These are phyloP conservation scores for Phoenix dactylifera DNA, from an alignment of 176 grass and related monocot species.

Conservation along the genomic window DNA sequence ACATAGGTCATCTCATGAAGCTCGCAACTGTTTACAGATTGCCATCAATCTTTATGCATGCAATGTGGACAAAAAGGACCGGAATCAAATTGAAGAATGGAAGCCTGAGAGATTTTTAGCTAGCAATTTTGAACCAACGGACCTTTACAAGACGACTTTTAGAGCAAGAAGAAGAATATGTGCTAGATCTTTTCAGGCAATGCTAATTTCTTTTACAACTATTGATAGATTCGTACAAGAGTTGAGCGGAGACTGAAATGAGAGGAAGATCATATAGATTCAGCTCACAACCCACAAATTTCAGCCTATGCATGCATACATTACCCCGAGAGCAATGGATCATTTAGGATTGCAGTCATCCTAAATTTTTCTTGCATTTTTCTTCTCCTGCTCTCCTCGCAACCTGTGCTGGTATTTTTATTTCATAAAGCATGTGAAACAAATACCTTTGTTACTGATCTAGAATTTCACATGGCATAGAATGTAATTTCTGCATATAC, in stretches of 20 bases:
- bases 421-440: too few species aligned
- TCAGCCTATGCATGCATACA: conserved; percentile 35
- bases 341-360: not conserved
- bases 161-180: conserved; percentile 61
- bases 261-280: conserved; percentile 50
- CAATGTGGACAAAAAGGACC: conserved; percentile 67
- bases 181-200: conserved; percentile 48
- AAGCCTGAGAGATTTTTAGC: conserved; percentile 66
- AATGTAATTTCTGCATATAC: too few species aligned
- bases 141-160: conserved; percentile 67
- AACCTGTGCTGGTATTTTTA: too few species aligned
- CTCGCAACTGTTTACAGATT: conserved; percentile 27
- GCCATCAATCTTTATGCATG: conserved; percentile 64
- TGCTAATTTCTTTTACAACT: conserved; percentile 35
- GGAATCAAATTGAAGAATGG: conserved; percentile 55
- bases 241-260: conserved; percentile 61
- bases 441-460: too few species aligned
- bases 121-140: conserved; percentile 23
- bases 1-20: too few species aligned
- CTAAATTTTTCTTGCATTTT: too few species aligned
- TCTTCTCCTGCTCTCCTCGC: too few species aligned
- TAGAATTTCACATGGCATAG: too few species aligned
- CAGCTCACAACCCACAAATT: conserved; percentile 59
- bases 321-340: conserved; percentile 36
- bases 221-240: conserved; percentile 63